A percentile compares a stretch with the other conserved stretches of the same genome.
Conservation (phyloP, 139 green algal species). For the Chlorella ohadii region DNA sequence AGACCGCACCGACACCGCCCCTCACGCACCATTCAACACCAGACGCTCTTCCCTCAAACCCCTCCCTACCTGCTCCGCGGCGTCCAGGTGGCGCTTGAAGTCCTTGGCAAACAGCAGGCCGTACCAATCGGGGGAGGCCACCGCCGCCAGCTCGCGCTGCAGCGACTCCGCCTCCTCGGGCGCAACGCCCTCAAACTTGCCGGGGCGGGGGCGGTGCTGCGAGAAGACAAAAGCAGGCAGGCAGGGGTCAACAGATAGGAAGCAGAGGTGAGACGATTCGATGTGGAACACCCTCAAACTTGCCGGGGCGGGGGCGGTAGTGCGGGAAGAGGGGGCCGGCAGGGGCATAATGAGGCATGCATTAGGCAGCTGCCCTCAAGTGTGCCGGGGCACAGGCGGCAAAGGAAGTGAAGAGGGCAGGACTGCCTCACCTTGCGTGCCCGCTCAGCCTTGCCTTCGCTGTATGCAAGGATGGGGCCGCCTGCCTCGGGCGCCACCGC, state of each 20-base stretch:
- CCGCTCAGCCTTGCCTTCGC: slow-evolving; percentile 77
- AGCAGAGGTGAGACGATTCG: too few relatives aligned
- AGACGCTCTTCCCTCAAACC: slow-evolving; percentile 5
- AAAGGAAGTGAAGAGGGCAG: too few relatives aligned
- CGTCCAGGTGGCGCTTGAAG: slow-evolving; percentile 89
- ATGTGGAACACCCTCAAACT: slow-evolving; percentile 72
- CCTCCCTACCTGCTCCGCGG: slow-evolving; percentile 53
- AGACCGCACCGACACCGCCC: too few relatives aligned
- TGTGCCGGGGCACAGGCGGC: too few relatives aligned
- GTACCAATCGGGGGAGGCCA: slow-evolving; percentile 52
- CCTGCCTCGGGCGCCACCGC: not conserved
- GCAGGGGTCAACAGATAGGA: too few relatives aligned
- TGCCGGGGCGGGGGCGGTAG: slow-evolving; percentile 62
- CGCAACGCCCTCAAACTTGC: slow-evolving; percentile 73
- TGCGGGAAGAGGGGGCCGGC: slow-evolving; percentile 13
- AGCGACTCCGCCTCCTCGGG: slow-evolving; percentile 74
- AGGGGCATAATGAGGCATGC: not conserved
- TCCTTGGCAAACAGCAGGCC: slow-evolving; percentile 52
- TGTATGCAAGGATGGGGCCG: slow-evolving; percentile 55
- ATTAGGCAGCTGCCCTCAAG: too few relatives aligned
- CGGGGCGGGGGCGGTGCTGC: slow-evolving; percentile 59
- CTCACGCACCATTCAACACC: too few relatives aligned
- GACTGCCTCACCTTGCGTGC: slow-evolving; percentile 41
- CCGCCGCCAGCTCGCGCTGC: slow-evolving; percentile 65
- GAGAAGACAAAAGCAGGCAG: too few relatives aligned